These are phyloP conservation scores for Fusarium sp. DNA, from an alignment of 2,329 filamentous ascomycete genomes.

Conservation along the genomic window DNA sequence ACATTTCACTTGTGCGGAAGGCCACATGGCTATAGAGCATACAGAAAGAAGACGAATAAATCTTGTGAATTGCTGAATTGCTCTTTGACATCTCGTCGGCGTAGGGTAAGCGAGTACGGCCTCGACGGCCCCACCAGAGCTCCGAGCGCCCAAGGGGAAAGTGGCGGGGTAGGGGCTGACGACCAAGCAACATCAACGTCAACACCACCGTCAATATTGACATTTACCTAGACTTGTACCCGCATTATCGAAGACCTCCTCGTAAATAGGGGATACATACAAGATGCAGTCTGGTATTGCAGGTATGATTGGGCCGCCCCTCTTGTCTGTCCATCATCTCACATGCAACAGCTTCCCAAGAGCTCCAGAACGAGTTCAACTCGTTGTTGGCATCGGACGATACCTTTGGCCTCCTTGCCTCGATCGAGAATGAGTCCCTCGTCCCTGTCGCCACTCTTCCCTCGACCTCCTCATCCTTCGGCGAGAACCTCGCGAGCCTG, in stretches of 20 bases:
- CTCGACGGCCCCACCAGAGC: conserved; percentile 37
- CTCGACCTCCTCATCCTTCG: conserved; percentile 68
- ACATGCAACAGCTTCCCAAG: conserved; percentile 72
- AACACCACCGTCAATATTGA: conserved; percentile 14
- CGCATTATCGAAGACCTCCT: not conserved
- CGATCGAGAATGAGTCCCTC: conserved; percentile 77
- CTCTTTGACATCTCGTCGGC: not conserved
- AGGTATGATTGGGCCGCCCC: conserved; percentile 58
- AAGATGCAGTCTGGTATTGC: conserved; percentile 84
- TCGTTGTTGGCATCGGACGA: conserved; percentile 70
- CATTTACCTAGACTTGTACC: not conserved
- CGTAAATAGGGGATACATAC: conserved; percentile 4
- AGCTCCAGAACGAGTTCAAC: conserved; percentile 81
- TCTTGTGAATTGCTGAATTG: not conserved
- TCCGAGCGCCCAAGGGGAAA: conserved; percentile 30
- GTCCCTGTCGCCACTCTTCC: conserved; percentile 68
- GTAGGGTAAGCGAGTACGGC: conserved; percentile 34
- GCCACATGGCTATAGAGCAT: not conserved
- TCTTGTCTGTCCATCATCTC: conserved; percentile 1
- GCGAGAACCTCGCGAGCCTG: conserved; percentile 72
- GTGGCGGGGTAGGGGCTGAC: conserved; percentile 45
- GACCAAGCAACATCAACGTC: conserved; percentile 28
- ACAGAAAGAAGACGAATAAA: not conserved
- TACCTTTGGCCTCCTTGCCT: conserved; percentile 78
- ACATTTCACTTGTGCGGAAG: not conserved